Percentiles rank a stretch among this genome's conserved stretches.
Conservation (phyloP, 805 yeast genomes). For the Kodamaea hsintzibuensis region DNA sequence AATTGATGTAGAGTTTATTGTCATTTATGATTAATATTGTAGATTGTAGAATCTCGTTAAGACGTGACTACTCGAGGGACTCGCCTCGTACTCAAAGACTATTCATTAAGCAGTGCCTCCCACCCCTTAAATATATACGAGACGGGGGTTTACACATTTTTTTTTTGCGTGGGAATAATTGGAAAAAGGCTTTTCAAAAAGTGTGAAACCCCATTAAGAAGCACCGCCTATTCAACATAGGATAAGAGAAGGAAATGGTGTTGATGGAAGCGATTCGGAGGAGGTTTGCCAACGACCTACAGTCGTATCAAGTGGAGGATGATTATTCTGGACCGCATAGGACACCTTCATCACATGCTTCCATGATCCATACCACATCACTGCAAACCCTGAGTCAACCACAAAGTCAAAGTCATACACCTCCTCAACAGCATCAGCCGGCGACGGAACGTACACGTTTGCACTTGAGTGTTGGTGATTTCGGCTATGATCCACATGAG, state of each 20-base stretch:
- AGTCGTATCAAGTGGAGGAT: conserved; percentile 34
- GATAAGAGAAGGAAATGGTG: conserved; percentile 16
- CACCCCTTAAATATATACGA: background rate
- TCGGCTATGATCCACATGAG: conserved; percentile 30
- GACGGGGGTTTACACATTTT: background rate
- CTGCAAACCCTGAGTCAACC: conserved; percentile 4
- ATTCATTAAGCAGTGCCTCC: background rate
- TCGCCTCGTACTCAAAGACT: too few relatives aligned
- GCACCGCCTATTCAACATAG: background rate
- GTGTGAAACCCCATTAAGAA: background rate
- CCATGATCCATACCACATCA: background rate
- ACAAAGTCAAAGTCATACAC: conserved; percentile 9
- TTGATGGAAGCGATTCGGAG: conserved; percentile 27
- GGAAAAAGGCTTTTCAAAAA: background rate
- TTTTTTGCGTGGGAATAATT: background rate
- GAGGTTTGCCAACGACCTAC: conserved; percentile 26
- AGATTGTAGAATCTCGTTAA: too few relatives aligned
- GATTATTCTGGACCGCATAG: conserved; percentile 26
- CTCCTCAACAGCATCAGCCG: conserved; percentile 7
- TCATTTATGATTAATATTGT: too few relatives aligned
- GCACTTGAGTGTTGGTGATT: background rate
- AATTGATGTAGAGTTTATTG: background rate
- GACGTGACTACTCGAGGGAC: too few relatives aligned
- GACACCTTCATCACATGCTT: background rate
- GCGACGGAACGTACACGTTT: background rate